Evolutionary conservation across 163 green algal species (phyloP).

Genomic region (Coccomyxa subellipsoidea): DNA sequence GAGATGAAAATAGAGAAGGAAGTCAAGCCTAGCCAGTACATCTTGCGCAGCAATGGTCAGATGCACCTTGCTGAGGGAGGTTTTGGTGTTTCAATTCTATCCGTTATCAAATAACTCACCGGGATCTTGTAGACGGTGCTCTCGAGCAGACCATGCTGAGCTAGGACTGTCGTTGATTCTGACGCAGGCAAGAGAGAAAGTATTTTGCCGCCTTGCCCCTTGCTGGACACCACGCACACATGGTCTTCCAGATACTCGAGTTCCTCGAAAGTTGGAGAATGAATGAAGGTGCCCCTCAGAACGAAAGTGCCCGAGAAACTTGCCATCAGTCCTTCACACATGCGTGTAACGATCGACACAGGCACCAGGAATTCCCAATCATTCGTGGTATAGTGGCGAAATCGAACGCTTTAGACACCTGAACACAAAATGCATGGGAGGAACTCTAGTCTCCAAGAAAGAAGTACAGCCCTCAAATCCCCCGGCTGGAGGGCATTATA

Average conservation of each 20-base stretch:
- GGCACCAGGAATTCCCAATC: too few relatives aligned
- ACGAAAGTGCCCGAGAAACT: not conserved
- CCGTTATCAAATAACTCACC: not conserved
- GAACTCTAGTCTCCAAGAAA: not conserved
- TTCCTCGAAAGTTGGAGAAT: not conserved
- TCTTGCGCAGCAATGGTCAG: not conserved
- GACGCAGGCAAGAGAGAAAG: not conserved
- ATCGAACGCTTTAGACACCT: too few relatives aligned
- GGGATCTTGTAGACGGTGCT: slow-evolving; percentile 4
- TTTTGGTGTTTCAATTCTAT: not conserved
- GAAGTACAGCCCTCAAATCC: too few relatives aligned
- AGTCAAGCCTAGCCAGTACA: not conserved
- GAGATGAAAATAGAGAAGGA: not conserved
- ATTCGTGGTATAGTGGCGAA: too few relatives aligned
- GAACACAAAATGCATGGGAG: not conserved
- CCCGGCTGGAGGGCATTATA: too few relatives aligned
- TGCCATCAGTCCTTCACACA: not conserved
- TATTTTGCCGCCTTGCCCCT: not conserved
- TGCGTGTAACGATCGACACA: too few relatives aligned
- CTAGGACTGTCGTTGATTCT: not conserved
- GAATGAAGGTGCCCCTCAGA: not conserved
- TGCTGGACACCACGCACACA: not conserved
- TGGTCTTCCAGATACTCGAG: not conserved
- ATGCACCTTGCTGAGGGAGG: not conserved
- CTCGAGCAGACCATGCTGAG: not conserved